Evolutionary conservation across 768 basidiomycete species (phyloP).

Genomic region (Naganishia antarctica): DNA sequence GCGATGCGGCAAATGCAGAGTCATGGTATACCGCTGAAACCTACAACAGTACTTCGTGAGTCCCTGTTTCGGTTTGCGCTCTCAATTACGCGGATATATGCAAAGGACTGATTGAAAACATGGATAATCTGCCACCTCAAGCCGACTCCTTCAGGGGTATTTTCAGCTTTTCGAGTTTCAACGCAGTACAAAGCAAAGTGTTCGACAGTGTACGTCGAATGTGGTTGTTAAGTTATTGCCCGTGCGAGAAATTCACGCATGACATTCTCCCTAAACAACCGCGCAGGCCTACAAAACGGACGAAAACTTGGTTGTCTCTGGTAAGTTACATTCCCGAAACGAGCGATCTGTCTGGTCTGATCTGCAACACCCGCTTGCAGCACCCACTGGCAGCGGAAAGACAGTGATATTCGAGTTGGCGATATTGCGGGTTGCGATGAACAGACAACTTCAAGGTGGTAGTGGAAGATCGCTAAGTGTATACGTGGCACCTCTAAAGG

Average conservation of each 20-base stretch:
- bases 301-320: conserved; percentile 50
- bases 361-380: conserved; percentile 42
- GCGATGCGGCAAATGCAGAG: conserved; percentile 22
- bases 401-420: conserved; percentile 90
- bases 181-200: conserved; percentile 80
- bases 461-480: conserved; percentile 60
- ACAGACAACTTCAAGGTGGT: conserved; percentile 44
- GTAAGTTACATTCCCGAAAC: conserved; percentile 26
- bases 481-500: conserved; percentile 92
- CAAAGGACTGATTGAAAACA: too few species aligned
- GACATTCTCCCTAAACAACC: background rate
- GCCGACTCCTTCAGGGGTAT: conserved; percentile 74
- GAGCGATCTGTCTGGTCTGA: background rate
- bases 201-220: conserved; percentile 62
- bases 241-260: too few species aligned
- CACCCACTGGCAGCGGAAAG: conserved; percentile 94
- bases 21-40: conserved; percentile 22
- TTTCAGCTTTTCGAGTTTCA: conserved; percentile 87
- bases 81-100: too few species aligned
- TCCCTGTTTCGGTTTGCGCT: background rate
- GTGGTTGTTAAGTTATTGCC: too few species aligned
- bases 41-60: conserved; percentile 25
- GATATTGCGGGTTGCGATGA: conserved; percentile 63
- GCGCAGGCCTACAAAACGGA: conserved; percentile 40
- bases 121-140: conserved; percentile 42